Conservation (phyloP, 805 yeast species). For the Nakazawaea sp. region DNA sequence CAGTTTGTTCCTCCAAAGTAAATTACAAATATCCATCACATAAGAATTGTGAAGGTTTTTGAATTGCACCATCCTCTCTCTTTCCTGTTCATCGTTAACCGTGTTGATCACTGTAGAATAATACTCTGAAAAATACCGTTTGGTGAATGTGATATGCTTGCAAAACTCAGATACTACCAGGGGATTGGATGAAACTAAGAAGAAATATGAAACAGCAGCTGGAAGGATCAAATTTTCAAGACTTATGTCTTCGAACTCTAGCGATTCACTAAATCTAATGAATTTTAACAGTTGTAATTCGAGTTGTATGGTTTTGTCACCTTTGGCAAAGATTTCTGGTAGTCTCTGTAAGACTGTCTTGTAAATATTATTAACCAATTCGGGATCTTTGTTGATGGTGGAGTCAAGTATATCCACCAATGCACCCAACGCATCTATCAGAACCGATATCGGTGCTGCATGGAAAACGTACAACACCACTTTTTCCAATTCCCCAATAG, state of each 20-base stretch:
- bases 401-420: neutral
- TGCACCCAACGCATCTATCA: neutral
- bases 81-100: neutral
- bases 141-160: slow-evolving; percentile 36
- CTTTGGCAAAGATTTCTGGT: no score
- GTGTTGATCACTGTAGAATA: neutral
- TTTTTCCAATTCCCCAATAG: neutral
- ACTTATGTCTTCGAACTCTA: slow-evolving; percentile 17
- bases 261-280: neutral
- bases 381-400: neutral
- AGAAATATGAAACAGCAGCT: slow-evolving; percentile 28
- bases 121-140: slow-evolving; percentile 24
- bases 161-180: slow-evolving; percentile 37
- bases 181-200: slow-evolving; percentile 37
- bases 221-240: slow-evolving; percentile 28
- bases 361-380: neutral
- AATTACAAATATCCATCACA: slow-evolving; percentile 49
- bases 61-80: slow-evolving; percentile 14
- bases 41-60: slow-evolving; percentile 38
- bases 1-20: slow-evolving; percentile 50
- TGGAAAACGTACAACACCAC: no score
- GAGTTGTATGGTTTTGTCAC: neutral
- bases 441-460: neutral
- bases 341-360: neutral
- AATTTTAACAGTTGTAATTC: neutral